Evolutionary conservation across 441 rosid genomes (phyloP).

Genomic region (Croton laevigatus): DNA sequence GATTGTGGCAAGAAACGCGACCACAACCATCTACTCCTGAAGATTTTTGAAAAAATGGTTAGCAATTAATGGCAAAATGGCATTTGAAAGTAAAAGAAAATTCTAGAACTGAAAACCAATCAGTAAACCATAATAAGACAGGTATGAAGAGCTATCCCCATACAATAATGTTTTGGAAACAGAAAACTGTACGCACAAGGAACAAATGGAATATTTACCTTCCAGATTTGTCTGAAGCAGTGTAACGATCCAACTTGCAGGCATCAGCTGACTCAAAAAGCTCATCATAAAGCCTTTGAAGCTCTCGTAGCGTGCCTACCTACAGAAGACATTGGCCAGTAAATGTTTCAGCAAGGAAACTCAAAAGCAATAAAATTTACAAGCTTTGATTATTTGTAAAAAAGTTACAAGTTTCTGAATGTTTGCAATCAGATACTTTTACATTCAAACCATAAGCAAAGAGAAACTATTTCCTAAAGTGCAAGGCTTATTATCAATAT

Average conservation of each 20-base stretch:
- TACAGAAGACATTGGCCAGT: conserved; percentile 34
- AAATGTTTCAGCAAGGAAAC: conserved; percentile 19
- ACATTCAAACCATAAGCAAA: not conserved
- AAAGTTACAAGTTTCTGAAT: not conserved
- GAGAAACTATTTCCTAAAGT: not conserved
- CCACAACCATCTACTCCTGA: conserved; percentile 97
- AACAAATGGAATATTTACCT: conserved; percentile 43
- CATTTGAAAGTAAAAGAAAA: not conserved
- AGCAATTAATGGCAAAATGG: conserved; percentile 3
- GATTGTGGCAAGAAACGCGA: conserved; percentile 76
- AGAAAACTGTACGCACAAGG: conserved; percentile 7
- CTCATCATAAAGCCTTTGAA: conserved; percentile 88
- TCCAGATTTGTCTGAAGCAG: conserved; percentile 65
- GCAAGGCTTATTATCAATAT: not conserved
- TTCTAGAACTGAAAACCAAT: not conserved
- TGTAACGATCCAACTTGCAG: conserved; percentile 83
- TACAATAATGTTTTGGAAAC: conserved; percentile 3
- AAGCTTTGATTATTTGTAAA: not conserved
- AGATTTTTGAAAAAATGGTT: conserved; percentile 12
- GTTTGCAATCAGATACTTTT: not conserved
- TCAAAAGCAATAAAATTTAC: not conserved
- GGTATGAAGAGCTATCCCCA: conserved; percentile 7
- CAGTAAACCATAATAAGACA: not conserved
- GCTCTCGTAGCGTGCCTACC: conserved; percentile 78
- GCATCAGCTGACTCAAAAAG: conserved; percentile 73